These are phyloP conservation scores for Neocucurbitaria cava DNA, from an alignment of 2,329 filamentous ascomycete genomes.

Conservation along the genomic window DNA sequence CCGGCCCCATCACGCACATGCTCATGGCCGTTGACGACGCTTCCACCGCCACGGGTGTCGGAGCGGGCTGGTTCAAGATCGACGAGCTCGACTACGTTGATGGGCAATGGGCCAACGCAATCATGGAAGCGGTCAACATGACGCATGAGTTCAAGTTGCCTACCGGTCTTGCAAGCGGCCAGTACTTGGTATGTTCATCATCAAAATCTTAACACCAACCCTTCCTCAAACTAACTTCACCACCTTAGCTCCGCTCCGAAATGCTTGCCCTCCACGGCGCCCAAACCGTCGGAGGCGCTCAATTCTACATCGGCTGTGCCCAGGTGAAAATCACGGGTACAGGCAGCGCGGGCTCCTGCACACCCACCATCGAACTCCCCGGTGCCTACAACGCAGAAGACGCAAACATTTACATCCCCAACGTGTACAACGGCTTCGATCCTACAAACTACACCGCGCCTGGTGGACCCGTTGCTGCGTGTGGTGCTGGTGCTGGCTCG, in stretches of 20 bases:
- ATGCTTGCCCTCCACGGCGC: slow-evolving; percentile 56
- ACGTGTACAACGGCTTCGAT: slow-evolving; percentile 46
- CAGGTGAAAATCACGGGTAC: slow-evolving; percentile 55
- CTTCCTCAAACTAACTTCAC: not conserved
- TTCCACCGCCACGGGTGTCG: slow-evolving; percentile 35
- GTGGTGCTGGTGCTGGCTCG: slow-evolving; percentile 30
- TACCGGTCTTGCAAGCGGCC: slow-evolving; percentile 48
- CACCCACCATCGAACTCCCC: slow-evolving; percentile 51
- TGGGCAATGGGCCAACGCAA: slow-evolving; percentile 45
- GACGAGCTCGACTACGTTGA: slow-evolving; percentile 37
- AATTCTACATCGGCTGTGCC: slow-evolving; percentile 55
- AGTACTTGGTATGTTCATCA: slow-evolving; percentile 34
- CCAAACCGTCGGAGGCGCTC: slow-evolving; percentile 43
- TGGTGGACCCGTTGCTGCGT: slow-evolving; percentile 36
- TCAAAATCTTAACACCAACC: not conserved
- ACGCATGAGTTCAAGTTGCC: slow-evolving; percentile 49
- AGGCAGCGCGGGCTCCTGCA: slow-evolving; percentile 44
- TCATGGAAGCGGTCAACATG: slow-evolving; percentile 49
- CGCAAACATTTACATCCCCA: slow-evolving; percentile 45
- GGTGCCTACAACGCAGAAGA: slow-evolving; percentile 46
- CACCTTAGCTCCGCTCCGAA: slow-evolving; percentile 50
- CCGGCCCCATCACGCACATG: slow-evolving; percentile 45
- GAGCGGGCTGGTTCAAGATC: slow-evolving; percentile 48
- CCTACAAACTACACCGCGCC: slow-evolving; percentile 37
- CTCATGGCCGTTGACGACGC: slow-evolving; percentile 63